Evolutionary conservation across 2,329 filamentous ascomycete species (phyloP).

Genomic region (Hypoxylon sp.): DNA sequence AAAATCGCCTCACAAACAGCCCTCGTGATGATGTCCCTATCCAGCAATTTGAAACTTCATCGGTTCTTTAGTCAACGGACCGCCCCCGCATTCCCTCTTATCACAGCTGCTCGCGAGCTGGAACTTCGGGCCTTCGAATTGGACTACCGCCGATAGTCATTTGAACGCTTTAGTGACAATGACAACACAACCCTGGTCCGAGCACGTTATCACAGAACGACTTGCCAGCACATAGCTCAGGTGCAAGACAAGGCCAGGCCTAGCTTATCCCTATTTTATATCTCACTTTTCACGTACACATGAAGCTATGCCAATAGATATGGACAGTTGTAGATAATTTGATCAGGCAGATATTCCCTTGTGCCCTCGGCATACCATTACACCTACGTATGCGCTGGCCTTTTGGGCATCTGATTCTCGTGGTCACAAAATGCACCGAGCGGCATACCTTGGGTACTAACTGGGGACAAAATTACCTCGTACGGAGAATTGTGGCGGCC

Average conservation of each 20-base stretch:
- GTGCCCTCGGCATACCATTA: slow-evolving; percentile 31
- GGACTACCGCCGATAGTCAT: slow-evolving; percentile 35
- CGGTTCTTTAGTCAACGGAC: slow-evolving; percentile 35
- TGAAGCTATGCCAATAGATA: slow-evolving; percentile 1
- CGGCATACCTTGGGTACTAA: slow-evolving; percentile 34
- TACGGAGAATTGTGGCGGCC: slow-evolving; percentile 42
- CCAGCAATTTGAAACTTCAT: slow-evolving; percentile 41
- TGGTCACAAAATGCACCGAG: slow-evolving; percentile 35
- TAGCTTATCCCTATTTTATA: slow-evolving; percentile 33
- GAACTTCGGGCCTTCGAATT: slow-evolving; percentile 28
- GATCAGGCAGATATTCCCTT: slow-evolving; percentile 43
- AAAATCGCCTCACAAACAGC: slow-evolving; percentile 35
- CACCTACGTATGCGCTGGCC: slow-evolving; percentile 41
- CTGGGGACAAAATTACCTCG: slow-evolving; percentile 36
- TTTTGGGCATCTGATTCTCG: slow-evolving; percentile 38
- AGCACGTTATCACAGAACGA: slow-evolving; percentile 41
- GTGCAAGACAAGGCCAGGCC: slow-evolving; percentile 37
- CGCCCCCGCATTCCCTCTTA: slow-evolving; percentile 39
- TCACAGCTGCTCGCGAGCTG: slow-evolving; percentile 25
- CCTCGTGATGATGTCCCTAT: slow-evolving; percentile 44
- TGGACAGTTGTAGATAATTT: slow-evolving; percentile 21
- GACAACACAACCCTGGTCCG: slow-evolving; percentile 39
- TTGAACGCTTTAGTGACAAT: slow-evolving; percentile 44
- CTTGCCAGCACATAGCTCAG: slow-evolving; percentile 43
- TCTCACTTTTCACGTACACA: slow-evolving; percentile 13